phyloP scores from a whole-genome alignment of 768 basidiomycete genomes.

The Dioszegia aurantiaca region DNA sequence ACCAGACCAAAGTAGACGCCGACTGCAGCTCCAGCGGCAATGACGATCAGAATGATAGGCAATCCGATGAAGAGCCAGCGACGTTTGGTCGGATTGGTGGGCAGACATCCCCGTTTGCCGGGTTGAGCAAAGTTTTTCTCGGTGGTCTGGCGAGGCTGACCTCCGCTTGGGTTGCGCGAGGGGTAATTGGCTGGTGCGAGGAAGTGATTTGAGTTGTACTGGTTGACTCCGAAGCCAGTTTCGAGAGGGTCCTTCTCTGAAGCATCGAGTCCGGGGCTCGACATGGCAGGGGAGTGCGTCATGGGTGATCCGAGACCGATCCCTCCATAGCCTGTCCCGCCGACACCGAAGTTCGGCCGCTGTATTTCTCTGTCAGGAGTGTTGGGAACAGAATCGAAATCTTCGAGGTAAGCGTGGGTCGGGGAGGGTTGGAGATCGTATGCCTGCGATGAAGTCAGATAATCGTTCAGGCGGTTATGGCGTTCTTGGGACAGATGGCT shows the following conservation, averaged over 20 bases:
- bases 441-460: constrained; percentile 4
- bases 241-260: constrained; percentile 31
- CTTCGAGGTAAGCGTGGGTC: constrained; percentile 45
- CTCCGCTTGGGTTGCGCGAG: constrained; percentile 8
- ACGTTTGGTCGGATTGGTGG: constrained; percentile 35
- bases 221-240: constrained; percentile 24
- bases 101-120: constrained; percentile 25
- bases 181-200: constrained; percentile 21
- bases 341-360: constrained; percentile 17
- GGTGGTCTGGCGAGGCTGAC: background rate
- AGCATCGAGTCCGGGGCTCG: constrained; percentile 18
- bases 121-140: constrained; percentile 8
- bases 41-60: constrained; percentile 32
- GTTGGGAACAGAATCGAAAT: constrained; percentile 31
- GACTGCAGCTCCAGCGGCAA: constrained; percentile 29
- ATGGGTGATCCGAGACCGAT: constrained; percentile 13
- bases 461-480: background rate
- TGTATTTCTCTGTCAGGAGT: constrained; percentile 24
- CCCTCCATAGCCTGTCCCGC: constrained; percentile 2
- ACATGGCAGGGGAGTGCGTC: constrained; percentile 13
- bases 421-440: constrained; percentile 29
- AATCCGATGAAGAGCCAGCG: constrained; percentile 39
- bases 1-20: constrained; percentile 34
- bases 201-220: constrained; percentile 30
- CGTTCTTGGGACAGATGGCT: background rate